phyloP scores from a whole-genome alignment of 306 rosid genomes.

The Oemleria cerasiformis region DNA sequence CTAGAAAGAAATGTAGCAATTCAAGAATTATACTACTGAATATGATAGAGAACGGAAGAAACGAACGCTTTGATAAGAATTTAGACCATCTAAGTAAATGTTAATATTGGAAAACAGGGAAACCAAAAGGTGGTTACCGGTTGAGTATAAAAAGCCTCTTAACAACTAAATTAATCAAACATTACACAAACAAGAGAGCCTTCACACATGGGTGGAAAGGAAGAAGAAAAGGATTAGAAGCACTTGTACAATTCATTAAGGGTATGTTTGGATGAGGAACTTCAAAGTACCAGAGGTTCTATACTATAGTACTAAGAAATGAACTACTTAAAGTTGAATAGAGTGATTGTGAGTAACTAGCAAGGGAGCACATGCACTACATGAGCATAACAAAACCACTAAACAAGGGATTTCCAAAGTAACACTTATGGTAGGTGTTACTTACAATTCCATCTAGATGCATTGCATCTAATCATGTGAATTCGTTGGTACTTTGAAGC shows the following conservation, averaged over 20 bases:
- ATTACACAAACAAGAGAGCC: background rate
- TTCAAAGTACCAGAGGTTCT: too few relatives aligned
- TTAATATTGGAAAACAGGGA: background rate
- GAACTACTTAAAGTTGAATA: too few relatives aligned
- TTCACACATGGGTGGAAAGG: background rate
- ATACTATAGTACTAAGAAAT: too few relatives aligned
- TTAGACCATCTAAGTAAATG: background rate
- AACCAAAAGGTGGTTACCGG: background rate
- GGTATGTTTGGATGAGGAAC: too few relatives aligned
- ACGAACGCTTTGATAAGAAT: background rate
- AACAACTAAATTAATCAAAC: background rate
- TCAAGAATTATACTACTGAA: background rate
- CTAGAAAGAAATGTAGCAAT: constrained; percentile 24
- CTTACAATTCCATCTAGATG: too few relatives aligned
- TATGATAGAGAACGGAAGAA: background rate
- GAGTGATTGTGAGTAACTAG: too few relatives aligned
- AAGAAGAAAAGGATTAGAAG: background rate
- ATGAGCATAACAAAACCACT: too few relatives aligned
- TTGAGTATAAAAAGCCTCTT: background rate
- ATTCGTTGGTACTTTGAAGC: too few relatives aligned
- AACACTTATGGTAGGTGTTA: too few relatives aligned
- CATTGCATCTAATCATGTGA: too few relatives aligned
- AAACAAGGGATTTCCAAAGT: too few relatives aligned
- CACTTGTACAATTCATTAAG: background rate
- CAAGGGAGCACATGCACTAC: too few relatives aligned